These are phyloP conservation scores for Sporobolomyces roseus DNA, from an alignment of 768 basidiomycete genomes.

Conservation along the genomic window DNA sequence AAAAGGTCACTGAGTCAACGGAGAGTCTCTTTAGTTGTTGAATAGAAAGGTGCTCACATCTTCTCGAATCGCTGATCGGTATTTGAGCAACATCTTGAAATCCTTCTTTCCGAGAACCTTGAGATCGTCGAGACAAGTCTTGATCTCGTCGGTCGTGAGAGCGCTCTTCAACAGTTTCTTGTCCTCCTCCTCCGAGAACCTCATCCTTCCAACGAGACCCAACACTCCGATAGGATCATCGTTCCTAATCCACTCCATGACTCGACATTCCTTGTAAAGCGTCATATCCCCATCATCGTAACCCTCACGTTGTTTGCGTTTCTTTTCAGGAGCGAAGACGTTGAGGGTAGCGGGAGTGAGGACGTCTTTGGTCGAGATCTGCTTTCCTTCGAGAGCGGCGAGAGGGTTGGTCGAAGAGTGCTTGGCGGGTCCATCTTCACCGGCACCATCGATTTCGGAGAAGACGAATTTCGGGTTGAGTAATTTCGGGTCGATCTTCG, in stretches of 20 bases:
- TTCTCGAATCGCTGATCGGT: slow-evolving; percentile 80
- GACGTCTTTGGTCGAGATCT: slow-evolving; percentile 41
- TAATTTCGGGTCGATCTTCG: slow-evolving; percentile 94
- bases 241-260: slow-evolving; percentile 65
- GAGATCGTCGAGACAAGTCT: slow-evolving; percentile 79
- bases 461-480: slow-evolving; percentile 96
- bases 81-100: slow-evolving; percentile 87
- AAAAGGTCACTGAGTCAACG: background rate
- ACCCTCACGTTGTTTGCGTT: slow-evolving; percentile 83
- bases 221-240: slow-evolving; percentile 73
- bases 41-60: slow-evolving; percentile 58
- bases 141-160: slow-evolving; percentile 72
- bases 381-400: slow-evolving; percentile 26
- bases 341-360: slow-evolving; percentile 68
- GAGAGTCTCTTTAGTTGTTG: background rate
- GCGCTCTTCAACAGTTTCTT: slow-evolving; percentile 73
- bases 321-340: slow-evolving; percentile 97
- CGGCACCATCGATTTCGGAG: slow-evolving; percentile 65
- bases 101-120: slow-evolving; percentile 97
- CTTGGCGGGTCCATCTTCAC: slow-evolving; percentile 29
- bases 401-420: slow-evolving; percentile 35
- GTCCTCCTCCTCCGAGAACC: slow-evolving; percentile 77
- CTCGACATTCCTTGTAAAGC: slow-evolving; percentile 69
- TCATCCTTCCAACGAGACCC: slow-evolving; percentile 71
- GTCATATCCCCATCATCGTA: slow-evolving; percentile 93